Percentiles rank a stretch among this genome's conserved stretches.
Conservation (phyloP, 257 asterid genomes). For the Solanum neorickii region DNA sequence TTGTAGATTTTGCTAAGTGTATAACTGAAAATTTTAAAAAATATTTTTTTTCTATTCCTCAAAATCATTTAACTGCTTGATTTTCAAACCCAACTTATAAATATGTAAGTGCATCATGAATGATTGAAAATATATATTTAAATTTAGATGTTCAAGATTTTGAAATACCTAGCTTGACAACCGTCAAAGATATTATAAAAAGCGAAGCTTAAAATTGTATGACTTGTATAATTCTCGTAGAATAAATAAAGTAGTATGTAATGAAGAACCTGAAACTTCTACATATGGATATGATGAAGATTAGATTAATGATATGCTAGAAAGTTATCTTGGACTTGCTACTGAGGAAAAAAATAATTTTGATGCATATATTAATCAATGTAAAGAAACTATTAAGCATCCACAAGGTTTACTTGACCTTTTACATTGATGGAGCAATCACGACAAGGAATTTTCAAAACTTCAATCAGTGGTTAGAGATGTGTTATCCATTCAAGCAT, state of each 20-base stretch:
- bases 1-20: not conserved
- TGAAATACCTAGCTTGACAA: not conserved
- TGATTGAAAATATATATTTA: not conserved
- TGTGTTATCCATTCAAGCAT: not conserved
- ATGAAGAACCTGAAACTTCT: not conserved
- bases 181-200: too few species aligned
- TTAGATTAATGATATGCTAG: not conserved
- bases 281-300: not conserved
- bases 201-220: not conserved
- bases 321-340: not conserved
- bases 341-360: not conserved
- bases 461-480: not conserved
- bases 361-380: not conserved
- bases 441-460: not conserved
- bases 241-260: not conserved
- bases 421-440: not conserved
- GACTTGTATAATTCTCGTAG: not conserved
- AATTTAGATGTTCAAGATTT: too few species aligned
- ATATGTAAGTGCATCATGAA: not conserved
- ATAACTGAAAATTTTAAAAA: not conserved
- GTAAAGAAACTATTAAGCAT: not conserved
- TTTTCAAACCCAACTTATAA: not conserved
- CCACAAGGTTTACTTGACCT: not conserved
- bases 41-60: not conserved
- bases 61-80: too few species aligned